These are phyloP conservation scores for Colletotrichum trifolii DNA, from an alignment of 2,329 filamentous ascomycete species.

Conservation along the genomic window DNA sequence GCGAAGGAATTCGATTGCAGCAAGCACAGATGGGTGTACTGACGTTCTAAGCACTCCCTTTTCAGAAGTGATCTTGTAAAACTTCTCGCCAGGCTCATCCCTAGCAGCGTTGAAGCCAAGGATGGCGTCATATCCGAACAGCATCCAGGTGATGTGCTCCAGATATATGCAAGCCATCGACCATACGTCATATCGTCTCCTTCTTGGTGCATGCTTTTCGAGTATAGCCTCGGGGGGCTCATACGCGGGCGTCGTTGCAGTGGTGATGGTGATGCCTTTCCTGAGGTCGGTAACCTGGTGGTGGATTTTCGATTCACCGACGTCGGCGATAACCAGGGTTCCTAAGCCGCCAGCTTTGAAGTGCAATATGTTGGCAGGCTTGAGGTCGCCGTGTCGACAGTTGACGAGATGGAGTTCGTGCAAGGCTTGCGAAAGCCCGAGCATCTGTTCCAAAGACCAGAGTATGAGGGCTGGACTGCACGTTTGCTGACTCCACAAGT, in stretches of 20 bases:
- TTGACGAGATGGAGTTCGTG: slow-evolving; percentile 2
- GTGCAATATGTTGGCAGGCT: slow-evolving; percentile 22
- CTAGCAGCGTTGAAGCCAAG: neutral
- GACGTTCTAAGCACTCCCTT: neutral
- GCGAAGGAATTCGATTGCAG: neutral
- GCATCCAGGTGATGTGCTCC: slow-evolving; percentile 44
- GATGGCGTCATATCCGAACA: slow-evolving; percentile 36
- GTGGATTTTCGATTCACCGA: slow-evolving; percentile 8
- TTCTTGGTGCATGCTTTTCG: slow-evolving; percentile 2
- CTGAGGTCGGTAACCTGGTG: neutral
- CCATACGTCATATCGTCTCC: slow-evolving; percentile 46
- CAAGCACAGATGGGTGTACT: neutral
- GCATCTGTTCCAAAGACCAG: slow-evolving; percentile 19
- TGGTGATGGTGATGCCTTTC: neutral
- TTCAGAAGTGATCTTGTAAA: too few relatives aligned
- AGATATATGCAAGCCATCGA: slow-evolving; percentile 45
- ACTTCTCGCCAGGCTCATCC: neutral
- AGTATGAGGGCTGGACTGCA: neutral
- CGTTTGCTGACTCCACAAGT: slow-evolving; percentile 6
- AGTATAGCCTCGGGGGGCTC: neutral
- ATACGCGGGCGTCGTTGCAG: slow-evolving; percentile 1
- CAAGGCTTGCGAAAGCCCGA: slow-evolving; percentile 5
- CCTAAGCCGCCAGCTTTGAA: neutral
- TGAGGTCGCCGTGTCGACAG: slow-evolving; percentile 23
- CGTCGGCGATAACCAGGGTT: slow-evolving; percentile 12